These are phyloP conservation scores for Mediolabrus comicus DNA, from an alignment of 108 stramenopile genomes.

Conservation along the genomic window DNA sequence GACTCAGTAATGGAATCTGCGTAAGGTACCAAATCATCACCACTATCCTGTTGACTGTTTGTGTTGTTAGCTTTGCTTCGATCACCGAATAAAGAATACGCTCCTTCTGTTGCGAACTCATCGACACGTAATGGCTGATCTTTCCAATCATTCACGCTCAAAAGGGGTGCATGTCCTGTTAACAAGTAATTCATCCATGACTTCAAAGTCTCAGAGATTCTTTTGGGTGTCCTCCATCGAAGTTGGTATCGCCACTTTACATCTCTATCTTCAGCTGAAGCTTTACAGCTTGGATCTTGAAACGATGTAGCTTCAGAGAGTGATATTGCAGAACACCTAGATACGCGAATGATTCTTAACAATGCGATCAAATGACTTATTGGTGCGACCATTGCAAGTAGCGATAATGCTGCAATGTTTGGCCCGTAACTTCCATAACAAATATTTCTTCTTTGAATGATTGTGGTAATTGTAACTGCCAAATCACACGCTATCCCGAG, in stretches of 20 bases:
- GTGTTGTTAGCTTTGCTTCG: background rate
- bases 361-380: constrained; percentile 40
- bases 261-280: constrained; percentile 6
- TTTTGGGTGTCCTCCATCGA: constrained; percentile 62
- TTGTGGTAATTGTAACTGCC: constrained; percentile 4
- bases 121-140: constrained; percentile 15
- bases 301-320: constrained; percentile 34
- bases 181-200: constrained; percentile 24
- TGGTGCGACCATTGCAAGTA: constrained; percentile 16
- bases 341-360: constrained; percentile 22
- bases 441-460: background rate
- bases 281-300: background rate
- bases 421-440: background rate
- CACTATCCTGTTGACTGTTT: background rate
- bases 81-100: background rate
- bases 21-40: constrained; percentile 18
- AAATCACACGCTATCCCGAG: constrained; percentile 54
- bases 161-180: constrained; percentile 41
- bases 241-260: constrained; percentile 59
- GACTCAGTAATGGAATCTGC: constrained; percentile 37
- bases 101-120: constrained; percentile 44
- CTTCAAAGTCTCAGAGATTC: constrained; percentile 32
- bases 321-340: constrained; percentile 35
- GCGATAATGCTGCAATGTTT: background rate
- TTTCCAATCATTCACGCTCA: constrained; percentile 44